Conservation (phyloP, 148 eudicot genomes). For the Mesembryanthemum crystallinum region DNA sequence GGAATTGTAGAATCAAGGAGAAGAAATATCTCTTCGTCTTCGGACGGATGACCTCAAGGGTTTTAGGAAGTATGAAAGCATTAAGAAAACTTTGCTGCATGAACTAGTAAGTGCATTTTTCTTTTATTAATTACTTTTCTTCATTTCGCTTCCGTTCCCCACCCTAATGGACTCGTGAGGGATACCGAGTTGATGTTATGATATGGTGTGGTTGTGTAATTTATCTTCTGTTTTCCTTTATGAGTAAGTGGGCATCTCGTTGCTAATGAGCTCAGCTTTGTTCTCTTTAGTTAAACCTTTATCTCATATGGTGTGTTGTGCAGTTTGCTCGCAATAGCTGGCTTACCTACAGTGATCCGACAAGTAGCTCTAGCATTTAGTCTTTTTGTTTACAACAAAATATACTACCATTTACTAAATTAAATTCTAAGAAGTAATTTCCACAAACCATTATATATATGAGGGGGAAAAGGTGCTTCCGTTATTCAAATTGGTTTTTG, state of each 20-base stretch:
- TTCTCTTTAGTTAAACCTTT: neutral
- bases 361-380: neutral
- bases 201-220: neutral
- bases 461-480: no score
- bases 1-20: conserved; percentile 72
- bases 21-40: conserved; percentile 87
- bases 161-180: neutral
- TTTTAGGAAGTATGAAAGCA: conserved; percentile 80
- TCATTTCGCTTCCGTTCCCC: neutral
- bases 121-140: neutral
- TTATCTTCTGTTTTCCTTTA: neutral
- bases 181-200: neutral
- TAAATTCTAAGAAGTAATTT: no score
- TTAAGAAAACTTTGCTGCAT: conserved; percentile 85
- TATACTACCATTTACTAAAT: neutral
- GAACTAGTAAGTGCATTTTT: conserved; percentile 63
- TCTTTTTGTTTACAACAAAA: neutral
- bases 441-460: no score
- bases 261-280: neutral
- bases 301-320: neutral
- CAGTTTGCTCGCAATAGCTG: neutral
- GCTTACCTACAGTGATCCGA: neutral
- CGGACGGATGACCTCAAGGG: conserved; percentile 96
- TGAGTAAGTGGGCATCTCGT: neutral
- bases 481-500: no score